A percentile compares a stretch with the other conserved stretches of the same genome.
These are phyloP conservation scores for Hygrophila difformis DNA, from an alignment of 257 asterid species.

Conservation along the genomic window DNA sequence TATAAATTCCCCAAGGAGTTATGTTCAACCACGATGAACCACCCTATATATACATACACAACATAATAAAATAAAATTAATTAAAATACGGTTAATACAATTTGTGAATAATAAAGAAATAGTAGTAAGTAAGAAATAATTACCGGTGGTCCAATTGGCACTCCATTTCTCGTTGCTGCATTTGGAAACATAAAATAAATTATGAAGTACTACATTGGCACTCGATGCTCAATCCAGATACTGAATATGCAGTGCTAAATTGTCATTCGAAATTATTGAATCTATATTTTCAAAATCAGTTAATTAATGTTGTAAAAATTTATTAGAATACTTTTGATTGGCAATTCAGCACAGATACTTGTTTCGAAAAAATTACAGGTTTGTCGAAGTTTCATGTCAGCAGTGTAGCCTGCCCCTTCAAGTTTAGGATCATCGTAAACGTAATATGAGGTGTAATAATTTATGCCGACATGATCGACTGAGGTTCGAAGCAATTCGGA, in stretches of 20 bases:
- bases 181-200: neutral
- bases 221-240: too few relatives aligned
- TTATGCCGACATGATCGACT: conserved; percentile 22
- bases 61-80: neutral
- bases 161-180: neutral
- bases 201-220: too few relatives aligned
- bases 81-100: too few relatives aligned
- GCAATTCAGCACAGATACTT: too few relatives aligned
- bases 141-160: neutral
- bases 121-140: neutral
- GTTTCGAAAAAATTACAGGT: neutral
- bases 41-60: neutral
- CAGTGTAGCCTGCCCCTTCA: conserved; percentile 6
- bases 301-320: too few relatives aligned
- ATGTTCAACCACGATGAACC: conserved; percentile 9
- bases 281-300: too few relatives aligned
- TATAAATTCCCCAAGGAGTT: conserved; percentile 11
- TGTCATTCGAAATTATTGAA: too few relatives aligned
- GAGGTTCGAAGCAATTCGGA: neutral
- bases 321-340: too few relatives aligned
- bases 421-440: neutral
- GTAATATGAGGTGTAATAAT: conserved; percentile 20
- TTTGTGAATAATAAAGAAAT: too few relatives aligned
- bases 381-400: neutral
- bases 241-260: too few relatives aligned